phyloP scores from a whole-genome alignment of 345 rosid genomes.

The Balakata baccata region DNA sequence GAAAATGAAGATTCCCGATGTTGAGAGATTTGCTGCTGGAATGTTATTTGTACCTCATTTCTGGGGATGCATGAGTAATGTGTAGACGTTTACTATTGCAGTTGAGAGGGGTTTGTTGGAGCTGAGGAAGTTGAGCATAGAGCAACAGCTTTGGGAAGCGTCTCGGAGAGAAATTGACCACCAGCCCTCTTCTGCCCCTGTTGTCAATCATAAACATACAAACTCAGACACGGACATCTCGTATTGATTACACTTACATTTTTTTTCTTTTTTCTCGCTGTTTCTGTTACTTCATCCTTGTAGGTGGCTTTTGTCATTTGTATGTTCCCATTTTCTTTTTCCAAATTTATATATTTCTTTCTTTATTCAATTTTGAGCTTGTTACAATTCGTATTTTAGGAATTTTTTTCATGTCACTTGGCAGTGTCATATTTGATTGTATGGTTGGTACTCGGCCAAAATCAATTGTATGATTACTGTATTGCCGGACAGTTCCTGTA shows the following conservation, averaged over 20 bases:
- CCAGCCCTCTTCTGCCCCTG: constrained; percentile 24
- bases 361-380: constrained; percentile 11
- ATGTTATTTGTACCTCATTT: background rate
- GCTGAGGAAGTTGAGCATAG: constrained; percentile 81
- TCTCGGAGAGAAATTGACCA: constrained; percentile 64
- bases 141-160: constrained; percentile 88
- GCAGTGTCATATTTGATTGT: background rate
- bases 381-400: background rate
- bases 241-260: background rate
- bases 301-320: constrained; percentile 10
- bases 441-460: background rate
- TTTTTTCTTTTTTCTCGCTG: background rate
- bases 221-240: constrained; percentile 24
- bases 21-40: background rate
- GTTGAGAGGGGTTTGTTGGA: constrained; percentile 78
- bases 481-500: background rate
- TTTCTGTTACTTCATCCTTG: background rate
- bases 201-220: constrained; percentile 28
- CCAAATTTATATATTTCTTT: background rate
- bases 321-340: background rate
- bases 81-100: constrained; percentile 20
- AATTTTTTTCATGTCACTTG: constrained; percentile 6
- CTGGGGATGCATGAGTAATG: background rate
- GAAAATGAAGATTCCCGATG: background rate
- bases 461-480: background rate